Conservation (phyloP, 805 yeast species). For the Starmerella powellii region DNA sequence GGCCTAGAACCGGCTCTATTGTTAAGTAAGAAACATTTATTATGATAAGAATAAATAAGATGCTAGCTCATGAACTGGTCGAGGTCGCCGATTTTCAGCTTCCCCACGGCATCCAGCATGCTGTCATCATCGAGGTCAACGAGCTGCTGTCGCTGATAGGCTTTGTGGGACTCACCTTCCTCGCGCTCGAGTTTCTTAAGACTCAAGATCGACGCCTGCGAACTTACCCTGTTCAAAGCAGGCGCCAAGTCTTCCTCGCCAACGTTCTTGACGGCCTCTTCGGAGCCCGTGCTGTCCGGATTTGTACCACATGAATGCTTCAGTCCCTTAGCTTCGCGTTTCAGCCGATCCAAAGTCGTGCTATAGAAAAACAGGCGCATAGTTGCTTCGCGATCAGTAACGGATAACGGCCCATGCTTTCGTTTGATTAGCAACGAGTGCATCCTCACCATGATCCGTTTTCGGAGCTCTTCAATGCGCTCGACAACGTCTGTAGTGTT, state of each 20-base stretch:
- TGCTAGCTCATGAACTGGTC: conserved; percentile 16
- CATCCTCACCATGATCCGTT: conserved; percentile 16
- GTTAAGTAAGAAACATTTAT: neutral
- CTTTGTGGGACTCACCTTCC: conserved; percentile 82
- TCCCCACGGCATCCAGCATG: conserved; percentile 10
- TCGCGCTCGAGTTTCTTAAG: conserved; percentile 62
- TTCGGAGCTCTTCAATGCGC: conserved; percentile 18
- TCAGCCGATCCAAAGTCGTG: conserved; percentile 19
- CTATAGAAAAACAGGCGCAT: conserved; percentile 22
- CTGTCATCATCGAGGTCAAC: conserved; percentile 1
- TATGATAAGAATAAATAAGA: neutral
- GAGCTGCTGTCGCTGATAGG: conserved; percentile 41
- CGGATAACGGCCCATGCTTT: conserved; percentile 15
- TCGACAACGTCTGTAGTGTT: conserved; percentile 3
- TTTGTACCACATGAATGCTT: neutral
- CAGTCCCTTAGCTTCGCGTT: conserved; percentile 12
- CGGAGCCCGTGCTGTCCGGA: conserved; percentile 1
- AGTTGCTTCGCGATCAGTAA: conserved; percentile 21
- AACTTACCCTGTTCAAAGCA: conserved; percentile 23
- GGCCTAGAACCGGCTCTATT: neutral
- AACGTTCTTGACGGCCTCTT: conserved; percentile 19
- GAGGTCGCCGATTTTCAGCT: conserved; percentile 16
- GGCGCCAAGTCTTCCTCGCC: conserved; percentile 20
- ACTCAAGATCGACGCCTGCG: conserved; percentile 29
- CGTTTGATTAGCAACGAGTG: conserved; percentile 18